Percentiles rank a stretch among this genome's conserved stretches.
Evolutionary conservation across 2,329 filamentous ascomycete genomes (phyloP).

Genomic region (Grosmannia clavigera): DNA sequence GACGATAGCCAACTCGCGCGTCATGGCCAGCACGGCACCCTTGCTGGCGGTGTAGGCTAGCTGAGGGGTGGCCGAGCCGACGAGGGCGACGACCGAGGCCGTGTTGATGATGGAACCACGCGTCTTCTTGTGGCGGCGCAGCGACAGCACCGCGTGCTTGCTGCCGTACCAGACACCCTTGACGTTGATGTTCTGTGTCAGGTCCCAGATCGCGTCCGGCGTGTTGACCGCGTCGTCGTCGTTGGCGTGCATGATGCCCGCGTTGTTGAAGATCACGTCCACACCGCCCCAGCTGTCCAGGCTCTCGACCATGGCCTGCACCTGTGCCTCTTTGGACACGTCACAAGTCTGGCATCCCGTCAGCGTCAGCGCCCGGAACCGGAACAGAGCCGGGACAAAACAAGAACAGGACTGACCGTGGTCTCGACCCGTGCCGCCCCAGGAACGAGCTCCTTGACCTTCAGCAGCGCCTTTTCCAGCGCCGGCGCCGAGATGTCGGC

Average conservation of each 20-base stretch:
- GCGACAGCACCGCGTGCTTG: constrained; percentile 77
- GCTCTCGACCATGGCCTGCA: constrained; percentile 60
- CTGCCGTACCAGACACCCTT: constrained; percentile 96
- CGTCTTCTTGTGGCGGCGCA: constrained; percentile 69
- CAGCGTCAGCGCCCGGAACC: not conserved
- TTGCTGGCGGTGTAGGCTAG: constrained; percentile 90
- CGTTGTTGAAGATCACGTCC: constrained; percentile 95
- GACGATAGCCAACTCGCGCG: constrained; percentile 80
- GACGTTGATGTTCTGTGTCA: constrained; percentile 89
- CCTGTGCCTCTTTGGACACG: constrained; percentile 73
- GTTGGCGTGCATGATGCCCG: constrained; percentile 86
- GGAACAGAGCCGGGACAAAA: not conserved
- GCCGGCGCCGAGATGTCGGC: constrained; percentile 71
- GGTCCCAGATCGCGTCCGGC: constrained; percentile 83
- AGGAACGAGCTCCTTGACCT: constrained; percentile 62
- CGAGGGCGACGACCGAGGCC: constrained; percentile 75
- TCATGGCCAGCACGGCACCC: constrained; percentile 82
- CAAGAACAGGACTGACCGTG: constrained; percentile 22
- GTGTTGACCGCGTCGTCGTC: constrained; percentile 73
- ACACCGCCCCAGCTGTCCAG: constrained; percentile 77
- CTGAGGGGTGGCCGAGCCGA: constrained; percentile 79
- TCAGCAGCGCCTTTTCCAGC: constrained; percentile 62
- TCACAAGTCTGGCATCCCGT: constrained; percentile 40
- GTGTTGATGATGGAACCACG: constrained; percentile 84
- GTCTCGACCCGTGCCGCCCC: constrained; percentile 48